Base-by-base conservation (phyloP, 208 protist species). In the Naegleria lovaniensis region DNA sequence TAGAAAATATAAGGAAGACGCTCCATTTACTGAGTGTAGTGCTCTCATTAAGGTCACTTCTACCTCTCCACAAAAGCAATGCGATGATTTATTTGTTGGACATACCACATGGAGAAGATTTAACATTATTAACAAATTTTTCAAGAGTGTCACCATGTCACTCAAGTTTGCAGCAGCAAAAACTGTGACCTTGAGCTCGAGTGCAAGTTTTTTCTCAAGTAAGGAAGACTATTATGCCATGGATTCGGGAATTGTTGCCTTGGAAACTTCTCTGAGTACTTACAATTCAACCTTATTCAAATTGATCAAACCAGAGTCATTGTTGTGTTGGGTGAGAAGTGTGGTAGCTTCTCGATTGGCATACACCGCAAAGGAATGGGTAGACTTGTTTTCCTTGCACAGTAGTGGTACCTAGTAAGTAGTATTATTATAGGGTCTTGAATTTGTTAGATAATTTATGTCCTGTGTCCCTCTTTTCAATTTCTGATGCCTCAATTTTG, bases 31-130 rank as follows among this genome's bases (percentile, higher is more conserved):
- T 25, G 85, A 88, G 25, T 90, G 88, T 40, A 86, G 76, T 58
- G 88, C 88, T 19, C 40, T 90, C 5, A 58, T 90, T 39, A 90
- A 76, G 19, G 9, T 90, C 16, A 58, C 41, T 38, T 11, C 22
- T 3, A 9, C 43, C 43, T 58, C 76, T n/a, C 7, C 43, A 48
- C 43, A 48, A 48, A 48, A 48, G 43, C 55, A 94, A 67, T 93
- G 90, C 89, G 22, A 55, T 40, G 51, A 90, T 38, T 36, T 90
- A 6, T 90, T 86, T 58, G 41, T 40, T 4, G 88, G 76, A 38
- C 88, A 90, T 52, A 90, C 88, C 6, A 90, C 88, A 19, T 90
- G 88, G 88, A 85, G 88, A 55, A 59, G 41, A 39, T 90, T 40
- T 90, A 39, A 39, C 15, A 85, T 90, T 55, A 90, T 90, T 51